phyloP scores from a whole-genome alignment of 345 rosid species.

The Gossypium anomalum region DNA sequence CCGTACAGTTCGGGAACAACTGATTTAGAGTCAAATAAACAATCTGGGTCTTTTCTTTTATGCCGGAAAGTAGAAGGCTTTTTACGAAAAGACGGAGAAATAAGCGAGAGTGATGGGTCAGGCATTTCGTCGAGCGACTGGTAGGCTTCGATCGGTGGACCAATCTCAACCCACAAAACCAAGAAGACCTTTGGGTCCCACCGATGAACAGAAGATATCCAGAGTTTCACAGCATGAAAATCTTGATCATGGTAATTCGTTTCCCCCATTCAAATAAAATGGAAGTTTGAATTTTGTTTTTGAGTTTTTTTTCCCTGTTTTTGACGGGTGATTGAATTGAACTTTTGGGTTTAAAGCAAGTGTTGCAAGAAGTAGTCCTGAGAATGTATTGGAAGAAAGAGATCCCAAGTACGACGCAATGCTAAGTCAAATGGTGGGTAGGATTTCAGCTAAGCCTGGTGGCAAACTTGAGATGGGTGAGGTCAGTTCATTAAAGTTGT shows the following conservation, averaged over 20 bases:
- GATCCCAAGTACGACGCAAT: constrained; percentile 72
- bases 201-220: constrained; percentile 24
- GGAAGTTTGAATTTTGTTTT: neutral
- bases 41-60: neutral
- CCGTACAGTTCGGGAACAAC: neutral
- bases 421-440: constrained; percentile 89
- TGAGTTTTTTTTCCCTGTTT: neutral
- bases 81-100: neutral
- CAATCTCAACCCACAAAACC: constrained; percentile 37
- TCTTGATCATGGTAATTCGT: constrained; percentile 32
- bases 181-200: constrained; percentile 28
- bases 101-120: constrained; percentile 60
- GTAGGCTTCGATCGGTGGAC: constrained; percentile 49
- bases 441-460: constrained; percentile 73
- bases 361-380: constrained; percentile 31
- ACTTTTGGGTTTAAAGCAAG: constrained; percentile 25
- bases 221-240: constrained; percentile 24
- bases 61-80: neutral
- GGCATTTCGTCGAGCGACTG: constrained; percentile 98
- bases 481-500: constrained; percentile 39
- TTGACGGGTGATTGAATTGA: neutral
- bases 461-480: constrained; percentile 88
- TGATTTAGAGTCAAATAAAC: neutral
- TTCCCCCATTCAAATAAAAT: neutral
- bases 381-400: constrained; percentile 55